Percentiles rank a stretch among this genome's conserved stretches.
Conservation (phyloP, 2,329 filamentous ascomycete species). For the Penicillium paneum region DNA sequence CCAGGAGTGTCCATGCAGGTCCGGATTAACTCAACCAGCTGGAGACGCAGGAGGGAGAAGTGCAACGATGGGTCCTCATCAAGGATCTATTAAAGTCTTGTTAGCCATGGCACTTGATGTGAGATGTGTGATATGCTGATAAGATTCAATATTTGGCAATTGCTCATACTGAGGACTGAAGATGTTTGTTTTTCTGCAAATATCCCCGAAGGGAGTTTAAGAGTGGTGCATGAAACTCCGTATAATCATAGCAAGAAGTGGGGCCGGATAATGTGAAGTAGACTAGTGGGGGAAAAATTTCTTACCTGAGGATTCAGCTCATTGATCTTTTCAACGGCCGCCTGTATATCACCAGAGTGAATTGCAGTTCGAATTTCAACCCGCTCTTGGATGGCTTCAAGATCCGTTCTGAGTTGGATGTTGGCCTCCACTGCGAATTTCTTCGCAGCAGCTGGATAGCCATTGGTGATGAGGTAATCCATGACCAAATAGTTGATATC, state of each 20-base stretch:
- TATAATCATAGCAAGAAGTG: slow-evolving; percentile 81
- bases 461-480: slow-evolving; percentile 94
- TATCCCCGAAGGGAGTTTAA: slow-evolving; percentile 72
- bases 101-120: slow-evolving; percentile 23
- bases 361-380: slow-evolving; percentile 83
- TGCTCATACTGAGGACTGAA: slow-evolving; percentile 87
- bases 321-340: slow-evolving; percentile 82
- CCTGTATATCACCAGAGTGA: slow-evolving; percentile 77
- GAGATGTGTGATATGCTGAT: slow-evolving; percentile 9
- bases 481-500: slow-evolving; percentile 94
- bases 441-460: slow-evolving; percentile 86
- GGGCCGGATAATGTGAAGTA: slow-evolving; percentile 5
- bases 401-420: slow-evolving; percentile 68
- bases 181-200: slow-evolving; percentile 79
- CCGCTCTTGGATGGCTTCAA: slow-evolving; percentile 69
- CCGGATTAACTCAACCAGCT: slow-evolving; percentile 90
- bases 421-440: slow-evolving; percentile 95
- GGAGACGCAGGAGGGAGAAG: slow-evolving; percentile 83
- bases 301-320: slow-evolving; percentile 88
- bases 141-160: slow-evolving; percentile 25
- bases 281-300: slow-evolving; percentile 20
- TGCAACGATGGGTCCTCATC: slow-evolving; percentile 80
- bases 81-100: slow-evolving; percentile 63
- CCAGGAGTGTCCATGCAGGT: slow-evolving; percentile 63
- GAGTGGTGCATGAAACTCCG: slow-evolving; percentile 99